Percentiles rank a stretch among this genome's conserved stretches.
Evolutionary conservation across 164 flowering plant genomes (phyloP).

Genomic region (Magnolia sinica): DNA sequence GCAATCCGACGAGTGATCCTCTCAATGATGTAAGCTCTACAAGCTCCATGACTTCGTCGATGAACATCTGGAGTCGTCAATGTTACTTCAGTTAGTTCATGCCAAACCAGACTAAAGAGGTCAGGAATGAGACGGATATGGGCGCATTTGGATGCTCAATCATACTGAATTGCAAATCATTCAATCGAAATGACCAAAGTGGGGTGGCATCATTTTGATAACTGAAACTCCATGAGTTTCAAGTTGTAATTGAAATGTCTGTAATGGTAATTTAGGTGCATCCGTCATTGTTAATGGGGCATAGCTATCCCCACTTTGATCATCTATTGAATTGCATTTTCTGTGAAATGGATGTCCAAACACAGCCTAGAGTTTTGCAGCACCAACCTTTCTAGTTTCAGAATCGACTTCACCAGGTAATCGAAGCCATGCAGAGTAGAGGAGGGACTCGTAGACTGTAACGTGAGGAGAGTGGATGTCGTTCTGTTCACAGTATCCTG

Average conservation of each 20-base stretch:
- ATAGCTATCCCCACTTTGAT: too few species aligned
- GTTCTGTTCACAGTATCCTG: conserved; percentile 57
- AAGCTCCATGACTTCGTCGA: conserved; percentile 55
- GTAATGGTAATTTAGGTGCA: too few species aligned
- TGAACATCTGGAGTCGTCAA: conserved; percentile 34
- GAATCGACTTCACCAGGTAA: conserved; percentile 40
- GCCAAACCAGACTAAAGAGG: not conserved
- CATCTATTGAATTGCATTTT: too few species aligned
- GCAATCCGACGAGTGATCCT: conserved; percentile 44
- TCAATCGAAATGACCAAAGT: too few species aligned
- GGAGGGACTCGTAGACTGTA: conserved; percentile 46
- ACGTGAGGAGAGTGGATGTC: conserved; percentile 59
- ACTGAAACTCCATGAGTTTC: too few species aligned
- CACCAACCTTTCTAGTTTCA: conserved; percentile 39
- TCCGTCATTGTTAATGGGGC: too few species aligned
- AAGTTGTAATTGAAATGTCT: too few species aligned
- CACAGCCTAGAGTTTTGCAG: not conserved
- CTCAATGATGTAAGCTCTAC: conserved; percentile 40
- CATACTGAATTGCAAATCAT: too few species aligned
- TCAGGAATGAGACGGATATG: not conserved
- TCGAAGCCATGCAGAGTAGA: conserved; percentile 59
- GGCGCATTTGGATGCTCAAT: too few species aligned
- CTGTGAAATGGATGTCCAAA: not conserved
- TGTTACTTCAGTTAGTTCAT: not conserved
- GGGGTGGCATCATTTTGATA: too few species aligned